Evolutionary conservation across 768 basidiomycete species (phyloP), one percentile per base, ranked within the genome.

Genomic region (Suillus variegatus): DNA sequence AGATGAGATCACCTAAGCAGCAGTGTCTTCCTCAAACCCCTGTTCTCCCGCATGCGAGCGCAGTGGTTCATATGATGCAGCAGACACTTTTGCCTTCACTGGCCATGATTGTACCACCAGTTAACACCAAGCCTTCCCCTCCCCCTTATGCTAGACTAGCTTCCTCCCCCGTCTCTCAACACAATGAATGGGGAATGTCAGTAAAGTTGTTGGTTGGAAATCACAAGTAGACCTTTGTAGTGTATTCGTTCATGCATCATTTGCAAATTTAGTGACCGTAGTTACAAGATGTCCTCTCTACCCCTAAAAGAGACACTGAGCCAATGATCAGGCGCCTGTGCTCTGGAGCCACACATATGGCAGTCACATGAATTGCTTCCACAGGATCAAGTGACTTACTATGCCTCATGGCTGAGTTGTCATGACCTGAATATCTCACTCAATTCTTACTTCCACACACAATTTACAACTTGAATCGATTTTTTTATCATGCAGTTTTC

Each of bases 41-140:
- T 3, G 72, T 78, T 36, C 69, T n/a, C 9, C 75, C 69, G 10
- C 68, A 71, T 3, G 66, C 71, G 10, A 65, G 69, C 28, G 69
- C 69, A 22, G 72, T 71, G 57, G 65, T 73, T 16, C 75, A 77
- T 13, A 74, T 72, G 63, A 73, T 76, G 75, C 76, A 76, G 55
- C 75, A 76, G 25, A 76, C 77, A 35, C 68, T 76, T 2, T 76
- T 77, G 7, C 76, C 76, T 13, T 76, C 76, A 6, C 73, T 76
- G 12, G 77, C 76, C 13, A 77, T 78, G 76, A 76, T 76, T 40
- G 76, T 76, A 36, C 78, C 75, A 32, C 75, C 75, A 8, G 68
- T 76, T 32, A 77, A 76, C 51, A 68, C 76, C 0, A 77, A 78
- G 44, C 76, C 75, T 1, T 76, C 77, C 22, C 71, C 76, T 35